Conservation (phyloP, 2,329 filamentous ascomycete species). For the Alternaria sp. region DNA sequence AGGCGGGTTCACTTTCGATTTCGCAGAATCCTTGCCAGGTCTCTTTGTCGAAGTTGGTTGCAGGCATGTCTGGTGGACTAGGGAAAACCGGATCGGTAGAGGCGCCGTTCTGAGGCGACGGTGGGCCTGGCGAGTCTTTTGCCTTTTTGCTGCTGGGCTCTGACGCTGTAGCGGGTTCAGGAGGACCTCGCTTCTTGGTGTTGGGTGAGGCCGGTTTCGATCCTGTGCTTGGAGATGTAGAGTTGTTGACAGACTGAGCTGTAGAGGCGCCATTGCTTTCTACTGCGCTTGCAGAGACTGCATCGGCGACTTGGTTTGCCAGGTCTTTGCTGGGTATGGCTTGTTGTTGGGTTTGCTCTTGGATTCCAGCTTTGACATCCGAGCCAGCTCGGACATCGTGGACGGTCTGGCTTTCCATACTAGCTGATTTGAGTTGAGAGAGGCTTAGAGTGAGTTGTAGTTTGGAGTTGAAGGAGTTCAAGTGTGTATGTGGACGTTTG, state of each 20-base stretch:
- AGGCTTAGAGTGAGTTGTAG: not conserved
- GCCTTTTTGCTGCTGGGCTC: conserved; percentile 25
- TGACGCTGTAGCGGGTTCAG: conserved; percentile 7
- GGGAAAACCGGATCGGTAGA: conserved; percentile 13
- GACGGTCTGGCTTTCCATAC: not conserved
- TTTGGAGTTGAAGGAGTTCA: conserved; percentile 8
- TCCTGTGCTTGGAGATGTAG: not conserved
- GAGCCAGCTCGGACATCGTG: not conserved
- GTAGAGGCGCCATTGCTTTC: not conserved
- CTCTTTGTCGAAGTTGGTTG: conserved; percentile 48
- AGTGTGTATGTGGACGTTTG: conserved; percentile 20
- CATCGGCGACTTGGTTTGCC: not conserved
- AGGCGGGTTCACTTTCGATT: conserved; percentile 86
- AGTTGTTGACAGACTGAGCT: not conserved
- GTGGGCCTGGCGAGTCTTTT: conserved; percentile 12
- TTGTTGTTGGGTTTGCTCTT: conserved; percentile 5
- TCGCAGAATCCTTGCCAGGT: conserved; percentile 78
- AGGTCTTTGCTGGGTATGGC: not conserved
- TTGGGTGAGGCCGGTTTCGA: conserved; percentile 7
- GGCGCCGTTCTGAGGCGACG: not conserved
- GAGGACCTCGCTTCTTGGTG: conserved; percentile 24
- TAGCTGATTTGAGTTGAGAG: not conserved
- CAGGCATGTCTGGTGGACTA: conserved; percentile 39
- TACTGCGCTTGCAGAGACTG: not conserved
- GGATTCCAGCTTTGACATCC: not conserved